Conservation (phyloP, 1,284 basidiomycete genomes). For the Melampsora abietis-canadensis region DNA sequence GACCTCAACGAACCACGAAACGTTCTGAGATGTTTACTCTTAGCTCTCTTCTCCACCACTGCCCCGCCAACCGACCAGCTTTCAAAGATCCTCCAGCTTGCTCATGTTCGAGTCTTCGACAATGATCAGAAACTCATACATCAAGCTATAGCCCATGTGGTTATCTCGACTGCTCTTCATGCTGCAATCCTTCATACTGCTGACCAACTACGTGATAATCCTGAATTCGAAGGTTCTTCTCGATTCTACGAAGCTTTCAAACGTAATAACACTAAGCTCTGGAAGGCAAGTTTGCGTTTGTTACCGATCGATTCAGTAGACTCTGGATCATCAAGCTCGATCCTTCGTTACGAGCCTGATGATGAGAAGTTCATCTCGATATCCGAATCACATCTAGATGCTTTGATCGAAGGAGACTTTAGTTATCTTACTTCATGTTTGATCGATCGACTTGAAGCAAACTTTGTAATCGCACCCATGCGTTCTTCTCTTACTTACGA, state of each 20-base stretch:
- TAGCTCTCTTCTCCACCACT: conserved; percentile 52
- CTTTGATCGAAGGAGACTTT: conserved; percentile 66
- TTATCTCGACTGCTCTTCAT: conserved; percentile 67
- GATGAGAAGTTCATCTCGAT: conserved; percentile 49
- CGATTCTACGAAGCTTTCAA: conserved; percentile 80
- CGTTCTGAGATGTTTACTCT: conserved; percentile 54
- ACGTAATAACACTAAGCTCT: conserved; percentile 72
- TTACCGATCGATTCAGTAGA: not conserved
- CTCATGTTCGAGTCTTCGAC: conserved; percentile 58
- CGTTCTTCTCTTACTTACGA: conserved; percentile 45
- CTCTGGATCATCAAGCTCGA: not conserved
- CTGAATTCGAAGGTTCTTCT: conserved; percentile 55
- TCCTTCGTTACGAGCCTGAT: conserved; percentile 51
- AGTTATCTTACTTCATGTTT: conserved; percentile 71
- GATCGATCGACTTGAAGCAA: conserved; percentile 75
- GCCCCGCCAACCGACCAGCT: not conserved
- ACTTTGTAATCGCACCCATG: conserved; percentile 71
- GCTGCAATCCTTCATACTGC: conserved; percentile 78
- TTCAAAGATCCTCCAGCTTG: conserved; percentile 60
- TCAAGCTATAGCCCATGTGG: conserved; percentile 54
- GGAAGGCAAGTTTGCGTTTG: conserved; percentile 63
- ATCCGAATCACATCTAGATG: not conserved
- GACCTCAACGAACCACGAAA: conserved; percentile 49
- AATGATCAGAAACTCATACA: not conserved
- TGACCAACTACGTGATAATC: conserved; percentile 65